Evolutionary conservation across 176 grass and related monocot species (phyloP), one percentile per base, ranked within the genome.

Genomic region (Zea luxurians): DNA sequence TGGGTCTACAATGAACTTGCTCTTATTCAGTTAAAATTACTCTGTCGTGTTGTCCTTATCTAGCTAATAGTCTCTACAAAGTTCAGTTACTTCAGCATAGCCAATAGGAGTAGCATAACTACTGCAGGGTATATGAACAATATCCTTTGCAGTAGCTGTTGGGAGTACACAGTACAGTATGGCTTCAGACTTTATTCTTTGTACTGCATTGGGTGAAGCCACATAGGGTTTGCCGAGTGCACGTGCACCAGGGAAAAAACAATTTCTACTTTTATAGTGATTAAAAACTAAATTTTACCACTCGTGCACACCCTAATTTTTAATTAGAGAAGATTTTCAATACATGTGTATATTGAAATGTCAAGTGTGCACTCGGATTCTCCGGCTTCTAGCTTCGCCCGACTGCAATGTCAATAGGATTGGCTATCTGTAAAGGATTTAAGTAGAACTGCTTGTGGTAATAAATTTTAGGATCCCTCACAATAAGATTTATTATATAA

Each of bases 11-110:
- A 16, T 44, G 7, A 70, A 76, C 8, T 63, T 47, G 8, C 20
- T 67, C 40, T 63, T 48, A 35, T 46, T 12, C 45, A 64, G 20
- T 76, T 37, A n/a, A 61, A 76, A 17, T 36, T 62, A n/a, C 35
- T 77, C 4, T 42, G 15, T 42, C 7, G 7, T 7, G 37, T 66
- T 65, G 38, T 16, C 17, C 64, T 43, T 66, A 7, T 66, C 37
- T 13, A 8, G n/a, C 10, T 27, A 65, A 40, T 57, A 48, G 2
- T 77, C 8, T 36, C 3, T 68, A 40, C 4, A 13, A 1, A 49
- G 16, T 49, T 6, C 18, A 80, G 43, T 69, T 82, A 77, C 11
- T 78, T 66, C 2, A 52, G 4, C 16, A 15, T 10, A 78, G 16
- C 11, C 7, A 68, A 37, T 68, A 38, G 1, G 18, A 27, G 36